Evolutionary conservation across 768 basidiomycete species (phyloP), one percentile per base, ranked within the genome.

Genomic region (Tulasnella sp.): DNA sequence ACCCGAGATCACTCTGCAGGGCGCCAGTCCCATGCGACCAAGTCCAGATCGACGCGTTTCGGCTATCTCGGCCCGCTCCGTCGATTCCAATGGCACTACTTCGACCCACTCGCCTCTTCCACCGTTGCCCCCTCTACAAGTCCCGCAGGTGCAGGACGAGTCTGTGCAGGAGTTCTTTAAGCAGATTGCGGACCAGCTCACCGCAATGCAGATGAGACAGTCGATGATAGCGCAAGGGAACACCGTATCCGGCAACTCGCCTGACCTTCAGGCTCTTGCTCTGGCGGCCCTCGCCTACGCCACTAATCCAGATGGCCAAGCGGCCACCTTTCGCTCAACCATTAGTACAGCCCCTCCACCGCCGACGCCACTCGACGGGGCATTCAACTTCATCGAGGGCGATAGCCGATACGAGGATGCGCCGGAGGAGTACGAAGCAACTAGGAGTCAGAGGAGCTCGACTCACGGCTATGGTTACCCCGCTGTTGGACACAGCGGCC

Each of bases 111-210:
- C 49, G 12, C 48, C 53, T 11, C 65, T 59, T 63, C 70, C 62
- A 57, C 73, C 71, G 5, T 63, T 67, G 10, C 69, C 69, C 31
- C 75, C 76, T 1, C 73, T 87, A 30, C 76, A 78, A 25, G 75
- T 82, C n/a, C 86, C 89, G 0, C 78, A 84, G 58, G 73, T 85
- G 27, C 77, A 84, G 64, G 84, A 92, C 65, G 80, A 80, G 53
- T 82, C 79, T 46, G 81, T 94, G 65, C 87, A 91, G 64, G 72
- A 80, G 48, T 93, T 93, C 73, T 88, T 92, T 70, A 77, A 85
- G 56, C 87, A 93, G 69, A 83, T 92, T 48, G 85, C 83, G 7
- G 80, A 85, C 49, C 87, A 88, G 67, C 78, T 92, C 58, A 82
- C 84, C 65, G 77, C 78, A 45, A 81, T 91, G 73, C 82, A 86